A percentile compares a stretch with the other conserved stretches of the same genome.
These are phyloP conservation scores for Immersiella caudata DNA, from an alignment of 495 filamentous ascomycete species.

Conservation along the genomic window DNA sequence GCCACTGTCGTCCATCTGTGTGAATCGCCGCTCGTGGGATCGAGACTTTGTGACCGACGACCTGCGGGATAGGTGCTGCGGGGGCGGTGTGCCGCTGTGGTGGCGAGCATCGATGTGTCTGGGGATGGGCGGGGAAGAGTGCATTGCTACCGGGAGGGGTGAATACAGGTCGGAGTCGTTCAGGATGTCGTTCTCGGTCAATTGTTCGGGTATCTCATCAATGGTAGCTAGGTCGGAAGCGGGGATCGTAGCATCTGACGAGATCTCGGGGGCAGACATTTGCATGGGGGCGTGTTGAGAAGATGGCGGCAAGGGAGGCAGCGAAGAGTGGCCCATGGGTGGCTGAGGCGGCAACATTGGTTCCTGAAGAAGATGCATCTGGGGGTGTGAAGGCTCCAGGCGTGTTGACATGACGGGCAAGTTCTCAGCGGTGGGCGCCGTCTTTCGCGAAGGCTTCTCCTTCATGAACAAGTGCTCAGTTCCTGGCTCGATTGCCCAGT, in stretches of 20 bases:
- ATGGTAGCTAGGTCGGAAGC: slow-evolving; percentile 72
- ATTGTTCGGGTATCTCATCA: slow-evolving; percentile 63
- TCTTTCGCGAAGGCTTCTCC: slow-evolving; percentile 68
- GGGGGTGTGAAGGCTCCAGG: slow-evolving; percentile 43
- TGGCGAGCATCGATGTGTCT: slow-evolving; percentile 59
- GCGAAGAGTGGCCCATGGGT: slow-evolving; percentile 32
- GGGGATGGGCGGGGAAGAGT: slow-evolving; percentile 87
- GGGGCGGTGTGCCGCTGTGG: slow-evolving; percentile 73
- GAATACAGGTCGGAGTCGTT: slow-evolving; percentile 60
- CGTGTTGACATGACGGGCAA: slow-evolving; percentile 52
- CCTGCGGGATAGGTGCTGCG: slow-evolving; percentile 59
- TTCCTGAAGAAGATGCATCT: slow-evolving; percentile 31
- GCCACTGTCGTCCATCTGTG: slow-evolving; percentile 86
- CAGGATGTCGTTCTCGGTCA: slow-evolving; percentile 53
- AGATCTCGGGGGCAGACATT: slow-evolving; percentile 59
- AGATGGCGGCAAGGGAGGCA: slow-evolving; percentile 40
- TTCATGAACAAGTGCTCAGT: slow-evolving; percentile 86
- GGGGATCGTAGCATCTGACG: slow-evolving; percentile 94
- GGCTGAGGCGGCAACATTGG: slow-evolving; percentile 35
- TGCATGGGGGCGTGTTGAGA: slow-evolving; percentile 30
- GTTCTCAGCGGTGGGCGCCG: slow-evolving; percentile 45
- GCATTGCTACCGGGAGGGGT: slow-evolving; percentile 57
- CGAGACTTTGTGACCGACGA: slow-evolving; percentile 60
- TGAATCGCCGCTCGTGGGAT: slow-evolving; percentile 70
- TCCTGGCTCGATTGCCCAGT: slow-evolving; percentile 91